Evolutionary conservation across 768 basidiomycete genomes (phyloP).

Genomic region (Auricularia cornea): DNA sequence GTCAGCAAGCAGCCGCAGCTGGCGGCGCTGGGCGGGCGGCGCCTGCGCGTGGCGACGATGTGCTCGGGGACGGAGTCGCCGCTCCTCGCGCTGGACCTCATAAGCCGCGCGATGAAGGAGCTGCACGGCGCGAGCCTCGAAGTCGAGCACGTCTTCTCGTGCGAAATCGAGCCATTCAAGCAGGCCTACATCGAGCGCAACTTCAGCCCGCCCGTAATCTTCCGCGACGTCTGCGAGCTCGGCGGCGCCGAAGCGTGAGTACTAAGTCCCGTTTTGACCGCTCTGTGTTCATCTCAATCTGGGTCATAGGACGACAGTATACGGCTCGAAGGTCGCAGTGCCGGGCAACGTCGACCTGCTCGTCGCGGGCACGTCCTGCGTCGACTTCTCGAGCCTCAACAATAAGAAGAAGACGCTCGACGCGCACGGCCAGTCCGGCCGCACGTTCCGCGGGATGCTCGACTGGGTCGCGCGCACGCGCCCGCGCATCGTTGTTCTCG

Average conservation of each 20-base stretch:
- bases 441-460: slow-evolving; percentile 94
- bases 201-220: slow-evolving; percentile 85
- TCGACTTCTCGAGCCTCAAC: slow-evolving; percentile 93
- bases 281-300: too few species aligned
- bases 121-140: slow-evolving; percentile 57
- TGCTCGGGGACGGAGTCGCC: slow-evolving; percentile 96
- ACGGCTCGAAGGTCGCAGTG: slow-evolving; percentile 76
- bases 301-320: slow-evolving; percentile 69
- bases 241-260: slow-evolving; percentile 70
- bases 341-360: slow-evolving; percentile 88
- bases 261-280: too few species aligned
- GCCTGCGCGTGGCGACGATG: slow-evolving; percentile 92
- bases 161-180: slow-evolving; percentile 95
- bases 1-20: slow-evolving; percentile 58
- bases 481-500: slow-evolving; percentile 86
- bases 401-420: slow-evolving; percentile 86
- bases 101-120: slow-evolving; percentile 64
- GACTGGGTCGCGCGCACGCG: slow-evolving; percentile 81
- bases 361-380: slow-evolving; percentile 91
- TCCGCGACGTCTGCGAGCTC: slow-evolving; percentile 90
- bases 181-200: slow-evolving; percentile 97
- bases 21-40: slow-evolving; percentile 63
- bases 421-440: slow-evolving; percentile 84
- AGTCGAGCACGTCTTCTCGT: slow-evolving; percentile 90
- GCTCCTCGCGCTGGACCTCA: slow-evolving; percentile 78